Evolutionary conservation across 352 stramenopile genomes (phyloP), one percentile per base, ranked within the genome.

Genomic region (Phytophthora meadii): DNA sequence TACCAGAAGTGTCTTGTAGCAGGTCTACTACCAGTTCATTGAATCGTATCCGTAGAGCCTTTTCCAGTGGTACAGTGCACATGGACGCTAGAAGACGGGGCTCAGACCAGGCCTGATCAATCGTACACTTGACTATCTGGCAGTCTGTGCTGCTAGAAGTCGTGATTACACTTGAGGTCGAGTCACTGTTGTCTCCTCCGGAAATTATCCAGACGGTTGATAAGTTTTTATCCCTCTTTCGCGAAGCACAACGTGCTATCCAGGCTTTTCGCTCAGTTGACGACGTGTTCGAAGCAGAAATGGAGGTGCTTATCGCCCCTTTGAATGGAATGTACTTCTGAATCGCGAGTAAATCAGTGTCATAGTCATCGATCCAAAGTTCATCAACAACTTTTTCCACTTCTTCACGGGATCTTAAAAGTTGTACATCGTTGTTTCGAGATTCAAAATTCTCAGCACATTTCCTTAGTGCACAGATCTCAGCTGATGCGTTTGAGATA

Each of bases 141-240:
- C 82, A 89, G 28, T 54, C 46, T 34, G 40, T 22, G 40, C 66
- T 63, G 15, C 41, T 54, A 46, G 66, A 69, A 53, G 25, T 65
- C 34, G 70, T 83, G 37, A 66, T 40, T 44, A 50, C 27, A 15
- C 39, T 24, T 45, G 62, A 52, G 0, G 34, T 22, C 2, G 46
- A 46, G 14, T 49, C 39, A 3, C 34, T 14, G 24, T 44, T 50
- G 40, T 69, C 36, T 45, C 56, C 74, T 47, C 72, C 69, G 6
- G 79, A 85, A 67, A 90, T 74, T 40, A 89, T 82, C 81, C 79
- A 89, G 24, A 92, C 48, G 4, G 55, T 77, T 4, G 82, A 77
- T 30, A 76, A 60, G 19, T 59, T 55, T 10, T 72, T 76, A 27
- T 88, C 76, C 36, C 71, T 81, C 59, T 89, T 89, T 22, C 79